Evolutionary conservation across 176 grass and related monocot species (phyloP).

Genomic region (Oryza brachyantha): DNA sequence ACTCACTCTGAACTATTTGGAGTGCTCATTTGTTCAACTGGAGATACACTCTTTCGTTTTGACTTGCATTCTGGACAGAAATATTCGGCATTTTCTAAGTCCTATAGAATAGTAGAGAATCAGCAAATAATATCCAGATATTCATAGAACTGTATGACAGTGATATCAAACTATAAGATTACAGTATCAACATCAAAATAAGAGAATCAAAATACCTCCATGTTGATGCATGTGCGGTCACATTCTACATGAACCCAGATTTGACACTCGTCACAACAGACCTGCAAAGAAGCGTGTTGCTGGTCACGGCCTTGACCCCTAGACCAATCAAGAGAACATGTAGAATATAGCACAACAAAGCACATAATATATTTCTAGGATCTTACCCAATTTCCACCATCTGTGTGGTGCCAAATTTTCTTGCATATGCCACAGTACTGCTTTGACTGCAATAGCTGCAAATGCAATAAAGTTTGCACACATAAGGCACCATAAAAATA

Average conservation of each 20-base stretch:
- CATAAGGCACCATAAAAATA: background rate
- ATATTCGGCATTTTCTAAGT: constrained; percentile 75
- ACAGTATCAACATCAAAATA: constrained; percentile 23
- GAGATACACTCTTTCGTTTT: constrained; percentile 34
- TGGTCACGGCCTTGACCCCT: background rate
- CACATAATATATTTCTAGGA: background rate
- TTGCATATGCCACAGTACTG: constrained; percentile 96
- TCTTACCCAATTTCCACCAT: constrained; percentile 92
- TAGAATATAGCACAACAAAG: constrained; percentile 12
- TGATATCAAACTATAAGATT: background rate
- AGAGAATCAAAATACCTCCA: constrained; percentile 57
- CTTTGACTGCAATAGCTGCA: constrained; percentile 84
- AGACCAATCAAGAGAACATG: constrained; percentile 13
- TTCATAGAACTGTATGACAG: constrained; percentile 1
- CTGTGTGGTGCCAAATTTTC: constrained; percentile 96
- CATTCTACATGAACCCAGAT: constrained; percentile 98
- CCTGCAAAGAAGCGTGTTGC: constrained; percentile 38
- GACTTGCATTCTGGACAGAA: constrained; percentile 92
- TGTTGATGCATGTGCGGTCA: constrained; percentile 52
- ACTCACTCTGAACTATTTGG: constrained; percentile 49
- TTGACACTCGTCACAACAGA: constrained; percentile 86
- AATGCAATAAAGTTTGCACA: constrained; percentile 10
- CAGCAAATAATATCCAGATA: constrained; percentile 1
- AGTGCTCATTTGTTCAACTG: constrained; percentile 11
- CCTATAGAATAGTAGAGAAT: constrained; percentile 43